These are phyloP conservation scores for Coemansia sp. DNA, from an alignment of 192 early-diverging fungal genomes.

Conservation along the genomic window DNA sequence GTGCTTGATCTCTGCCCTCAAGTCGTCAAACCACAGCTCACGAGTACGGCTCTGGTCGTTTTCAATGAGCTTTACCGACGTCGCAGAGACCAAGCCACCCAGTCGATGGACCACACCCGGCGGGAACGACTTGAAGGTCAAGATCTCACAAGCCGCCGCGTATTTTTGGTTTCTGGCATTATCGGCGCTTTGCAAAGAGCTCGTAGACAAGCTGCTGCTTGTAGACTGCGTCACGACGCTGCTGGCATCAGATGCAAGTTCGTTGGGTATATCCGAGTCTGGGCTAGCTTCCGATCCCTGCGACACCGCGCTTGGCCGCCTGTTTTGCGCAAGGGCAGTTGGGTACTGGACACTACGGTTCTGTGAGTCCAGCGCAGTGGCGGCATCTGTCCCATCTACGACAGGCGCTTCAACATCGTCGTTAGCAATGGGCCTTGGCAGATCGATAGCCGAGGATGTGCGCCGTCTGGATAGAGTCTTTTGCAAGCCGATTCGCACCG, in stretches of 20 bases:
- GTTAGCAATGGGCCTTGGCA: neutral
- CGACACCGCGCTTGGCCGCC: conserved; percentile 7
- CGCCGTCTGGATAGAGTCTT: conserved; percentile 14
- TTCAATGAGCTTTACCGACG: conserved; percentile 61
- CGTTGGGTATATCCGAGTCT: neutral
- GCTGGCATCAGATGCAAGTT: neutral
- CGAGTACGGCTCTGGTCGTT: conserved; percentile 37
- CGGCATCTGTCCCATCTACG: neutral
- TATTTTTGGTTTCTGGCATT: conserved; percentile 17
- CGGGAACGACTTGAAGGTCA: conserved; percentile 57
- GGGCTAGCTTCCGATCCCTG: neutral
- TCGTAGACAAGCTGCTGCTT: conserved; percentile 14
- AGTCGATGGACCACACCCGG: conserved; percentile 49
- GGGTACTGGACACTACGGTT: neutral
- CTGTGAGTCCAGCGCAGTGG: neutral
- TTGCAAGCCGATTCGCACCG: conserved; percentile 54
- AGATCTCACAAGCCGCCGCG: conserved; percentile 22
- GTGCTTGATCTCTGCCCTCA: conserved; percentile 74
- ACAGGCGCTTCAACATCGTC: neutral
- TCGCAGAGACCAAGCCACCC: conserved; percentile 62
- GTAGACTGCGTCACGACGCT: conserved; percentile 11
- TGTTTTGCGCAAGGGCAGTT: neutral
- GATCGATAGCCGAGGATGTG: conserved; percentile 10
- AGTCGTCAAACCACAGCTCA: conserved; percentile 68
- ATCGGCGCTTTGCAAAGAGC: conserved; percentile 20